phyloP scores from a whole-genome alignment of 2,329 filamentous ascomycete species.

The Diaporthe nobilis region DNA sequence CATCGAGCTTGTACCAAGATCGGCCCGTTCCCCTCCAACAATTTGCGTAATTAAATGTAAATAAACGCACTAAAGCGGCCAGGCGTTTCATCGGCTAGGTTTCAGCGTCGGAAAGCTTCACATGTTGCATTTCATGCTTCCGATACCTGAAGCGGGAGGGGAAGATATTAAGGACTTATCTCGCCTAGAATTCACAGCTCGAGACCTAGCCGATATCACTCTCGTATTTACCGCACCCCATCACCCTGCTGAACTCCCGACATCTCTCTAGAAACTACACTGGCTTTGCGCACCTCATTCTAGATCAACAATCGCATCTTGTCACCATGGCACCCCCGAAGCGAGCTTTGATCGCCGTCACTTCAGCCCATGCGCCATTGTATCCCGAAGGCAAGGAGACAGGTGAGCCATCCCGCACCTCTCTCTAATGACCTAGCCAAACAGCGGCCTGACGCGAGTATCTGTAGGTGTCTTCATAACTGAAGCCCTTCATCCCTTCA shows the following conservation, averaged over 20 bases:
- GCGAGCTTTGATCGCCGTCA: neutral
- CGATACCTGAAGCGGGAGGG: neutral
- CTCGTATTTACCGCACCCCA: no score
- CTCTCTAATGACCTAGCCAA: rapidly evolving
- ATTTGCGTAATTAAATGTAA: neutral
- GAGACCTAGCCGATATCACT: neutral
- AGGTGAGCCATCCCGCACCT: neutral
- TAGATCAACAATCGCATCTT: neutral
- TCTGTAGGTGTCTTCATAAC: neutral
- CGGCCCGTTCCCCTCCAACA: neutral
- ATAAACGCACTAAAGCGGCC: neutral
- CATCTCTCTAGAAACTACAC: neutral
- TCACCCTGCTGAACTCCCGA: neutral
- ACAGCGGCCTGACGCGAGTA: neutral
- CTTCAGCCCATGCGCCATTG: neutral
- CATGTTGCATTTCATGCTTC: neutral
- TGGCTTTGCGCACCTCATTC: neutral
- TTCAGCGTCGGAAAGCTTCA: neutral
- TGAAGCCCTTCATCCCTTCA: constrained; percentile 14
- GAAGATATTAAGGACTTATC: no score
- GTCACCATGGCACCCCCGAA: neutral
- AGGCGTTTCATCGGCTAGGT: neutral
- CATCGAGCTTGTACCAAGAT: constrained; percentile 3
- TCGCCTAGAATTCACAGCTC: neutral
- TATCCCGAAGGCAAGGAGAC: neutral